phyloP scores from a whole-genome alignment of 495 filamentous ascomycete genomes.

The Achaetomiella virescens region DNA sequence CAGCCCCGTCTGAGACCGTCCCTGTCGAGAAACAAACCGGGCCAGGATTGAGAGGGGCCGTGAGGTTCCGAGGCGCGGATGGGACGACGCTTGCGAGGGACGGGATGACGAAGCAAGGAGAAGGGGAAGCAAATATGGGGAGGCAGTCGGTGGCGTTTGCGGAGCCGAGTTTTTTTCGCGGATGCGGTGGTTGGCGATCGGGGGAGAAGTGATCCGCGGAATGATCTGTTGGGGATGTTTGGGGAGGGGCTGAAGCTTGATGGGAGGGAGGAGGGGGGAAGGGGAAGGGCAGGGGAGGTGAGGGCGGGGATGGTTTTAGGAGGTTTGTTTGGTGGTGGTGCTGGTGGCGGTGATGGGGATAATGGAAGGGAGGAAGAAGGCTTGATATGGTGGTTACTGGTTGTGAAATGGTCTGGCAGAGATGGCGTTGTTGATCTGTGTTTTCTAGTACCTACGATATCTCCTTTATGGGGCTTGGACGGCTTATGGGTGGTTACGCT shows the following conservation, averaged over 20 bases:
- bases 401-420: too few species aligned
- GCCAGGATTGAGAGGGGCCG: neutral
- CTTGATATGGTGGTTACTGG: neutral
- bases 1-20: conserved; percentile 42
- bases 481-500: neutral
- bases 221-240: conserved; percentile 15
- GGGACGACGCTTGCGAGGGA: neutral
- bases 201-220: conserved; percentile 12
- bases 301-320: conserved; percentile 8
- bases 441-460: neutral
- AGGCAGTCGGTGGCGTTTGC: conserved; percentile 8
- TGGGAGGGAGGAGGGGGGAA: neutral
- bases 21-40: conserved; percentile 25
- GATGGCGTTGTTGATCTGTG: too few species aligned
- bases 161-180: conserved; percentile 16
- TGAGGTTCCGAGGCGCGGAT: neutral
- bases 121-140: too few species aligned
- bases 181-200: neutral
- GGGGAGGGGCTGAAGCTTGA: conserved; percentile 11
- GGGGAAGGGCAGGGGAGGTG: neutral
- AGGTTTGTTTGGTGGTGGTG: neutral
- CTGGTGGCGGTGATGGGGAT: too few species aligned
- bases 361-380: neutral
- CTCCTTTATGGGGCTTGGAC: neutral
- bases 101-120: neutral